Evolutionary conservation across 192 early-diverging fungal genomes (phyloP).

Genomic region (Entomortierella chlamydospora): DNA sequence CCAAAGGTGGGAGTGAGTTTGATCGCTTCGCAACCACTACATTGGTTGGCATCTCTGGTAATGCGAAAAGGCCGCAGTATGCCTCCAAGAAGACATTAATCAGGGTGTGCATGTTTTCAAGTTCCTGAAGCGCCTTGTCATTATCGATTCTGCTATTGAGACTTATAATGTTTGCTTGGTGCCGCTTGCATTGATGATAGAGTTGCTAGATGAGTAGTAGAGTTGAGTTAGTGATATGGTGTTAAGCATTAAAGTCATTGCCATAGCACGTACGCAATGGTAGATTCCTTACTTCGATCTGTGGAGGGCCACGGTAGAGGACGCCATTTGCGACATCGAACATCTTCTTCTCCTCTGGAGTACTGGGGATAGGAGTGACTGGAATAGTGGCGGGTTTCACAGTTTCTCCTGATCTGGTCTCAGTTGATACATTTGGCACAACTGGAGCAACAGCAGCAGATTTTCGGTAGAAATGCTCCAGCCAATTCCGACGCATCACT

Average conservation of each 20-base stretch:
- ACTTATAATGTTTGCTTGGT: constrained; percentile 30
- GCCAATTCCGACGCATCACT: constrained; percentile 28
- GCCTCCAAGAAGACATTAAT: constrained; percentile 19
- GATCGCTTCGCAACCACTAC: constrained; percentile 28
- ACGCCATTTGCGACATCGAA: constrained; percentile 22
- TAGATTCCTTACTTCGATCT: constrained; percentile 23
- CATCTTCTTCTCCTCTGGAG: constrained; percentile 26
- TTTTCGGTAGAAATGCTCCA: constrained; percentile 22
- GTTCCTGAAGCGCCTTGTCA: constrained; percentile 31
- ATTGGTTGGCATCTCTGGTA: constrained; percentile 31
- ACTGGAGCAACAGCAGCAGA: not conserved
- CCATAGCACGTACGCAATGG: not conserved
- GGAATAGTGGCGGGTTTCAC: not conserved
- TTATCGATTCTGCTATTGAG: constrained; percentile 30
- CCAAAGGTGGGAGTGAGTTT: constrained; percentile 32
- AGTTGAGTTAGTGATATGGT: not conserved
- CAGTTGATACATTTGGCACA: not conserved
- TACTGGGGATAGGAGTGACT: not conserved
- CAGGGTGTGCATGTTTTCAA: constrained; percentile 16
- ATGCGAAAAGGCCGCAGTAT: constrained; percentile 29
- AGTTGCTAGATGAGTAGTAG: constrained; percentile 10
- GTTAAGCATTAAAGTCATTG: no score
- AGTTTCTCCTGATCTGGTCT: not conserved
- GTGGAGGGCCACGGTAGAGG: constrained; percentile 21
- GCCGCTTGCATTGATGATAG: constrained; percentile 45